Evolutionary conservation across 1,284 basidiomycete genomes (phyloP).

Genomic region (Rhodotorula sp.): DNA sequence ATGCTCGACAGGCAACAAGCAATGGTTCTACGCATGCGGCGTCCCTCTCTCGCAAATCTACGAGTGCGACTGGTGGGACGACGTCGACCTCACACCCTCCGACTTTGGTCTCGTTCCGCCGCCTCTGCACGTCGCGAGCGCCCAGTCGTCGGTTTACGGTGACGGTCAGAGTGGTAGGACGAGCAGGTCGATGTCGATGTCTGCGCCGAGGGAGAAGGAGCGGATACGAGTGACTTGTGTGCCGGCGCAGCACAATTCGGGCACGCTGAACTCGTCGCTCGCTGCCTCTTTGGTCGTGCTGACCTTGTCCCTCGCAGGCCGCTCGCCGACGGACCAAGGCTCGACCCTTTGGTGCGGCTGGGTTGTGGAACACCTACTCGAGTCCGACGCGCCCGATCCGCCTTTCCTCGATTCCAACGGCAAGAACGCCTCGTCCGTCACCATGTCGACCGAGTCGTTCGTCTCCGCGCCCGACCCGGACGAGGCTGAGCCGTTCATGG

Average conservation of each 20-base stretch:
- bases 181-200: neutral
- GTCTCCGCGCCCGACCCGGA: neutral
- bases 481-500: neutral
- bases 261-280: slow-evolving; percentile 14
- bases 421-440: neutral
- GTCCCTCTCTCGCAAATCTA: slow-evolving; percentile 35
- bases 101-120: slow-evolving; percentile 47
- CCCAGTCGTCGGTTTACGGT: neutral
- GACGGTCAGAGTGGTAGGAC: slow-evolving; percentile 27
- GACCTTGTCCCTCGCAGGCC: slow-evolving; percentile 20
- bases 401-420: neutral
- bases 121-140: neutral
- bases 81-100: slow-evolving; percentile 46
- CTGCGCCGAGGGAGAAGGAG: neutral
- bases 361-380: slow-evolving; percentile 43
- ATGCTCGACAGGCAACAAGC: slow-evolving; percentile 39
- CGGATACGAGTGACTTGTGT: slow-evolving; percentile 42
- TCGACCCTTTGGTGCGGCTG: slow-evolving; percentile 46
- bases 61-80: slow-evolving; percentile 47
- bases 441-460: slow-evolving; percentile 3
- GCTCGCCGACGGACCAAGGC: slow-evolving; percentile 39
- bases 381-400: slow-evolving; percentile 7
- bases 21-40: slow-evolving; percentile 38
- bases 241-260: slow-evolving; percentile 47
- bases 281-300: neutral